Evolutionary conservation across 2,329 filamentous ascomycete species (phyloP).

Genomic region (Xylariales sp.): DNA sequence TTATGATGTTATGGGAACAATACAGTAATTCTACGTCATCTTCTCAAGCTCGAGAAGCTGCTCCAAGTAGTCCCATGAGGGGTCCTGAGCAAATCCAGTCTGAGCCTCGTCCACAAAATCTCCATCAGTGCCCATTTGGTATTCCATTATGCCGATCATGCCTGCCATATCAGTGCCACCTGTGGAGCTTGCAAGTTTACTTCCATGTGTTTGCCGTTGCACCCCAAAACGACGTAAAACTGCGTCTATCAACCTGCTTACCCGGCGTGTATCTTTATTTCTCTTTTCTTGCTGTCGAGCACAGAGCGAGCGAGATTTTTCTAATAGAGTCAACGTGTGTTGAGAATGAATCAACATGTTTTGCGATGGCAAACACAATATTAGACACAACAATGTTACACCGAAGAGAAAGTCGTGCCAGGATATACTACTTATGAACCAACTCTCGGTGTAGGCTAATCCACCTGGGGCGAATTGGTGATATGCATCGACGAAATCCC

Average conservation of each 20-base stretch:
- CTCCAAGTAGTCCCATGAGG: conserved; percentile 4
- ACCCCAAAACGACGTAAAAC: background rate
- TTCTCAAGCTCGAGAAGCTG: background rate
- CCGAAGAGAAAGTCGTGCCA: conserved; percentile 6
- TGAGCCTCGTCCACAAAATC: background rate
- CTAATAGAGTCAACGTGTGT: background rate
- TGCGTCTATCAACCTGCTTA: background rate
- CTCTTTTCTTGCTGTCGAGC: background rate
- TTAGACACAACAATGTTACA: conserved; percentile 1
- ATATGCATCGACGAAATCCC: conserved; percentile 2
- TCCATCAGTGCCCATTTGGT: background rate
- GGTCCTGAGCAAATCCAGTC: conserved; percentile 3
- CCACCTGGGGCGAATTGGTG: conserved; percentile 1
- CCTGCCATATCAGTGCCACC: background rate
- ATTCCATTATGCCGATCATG: background rate
- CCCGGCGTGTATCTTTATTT: conserved; percentile 1
- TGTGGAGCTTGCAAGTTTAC: background rate
- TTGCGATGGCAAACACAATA: background rate
- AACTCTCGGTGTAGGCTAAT: conserved; percentile 4
- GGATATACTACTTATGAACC: conserved; percentile 1
- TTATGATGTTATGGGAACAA: too few species aligned
- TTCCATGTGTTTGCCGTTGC: background rate
- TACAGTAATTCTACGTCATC: too few species aligned
- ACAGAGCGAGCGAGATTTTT: background rate
- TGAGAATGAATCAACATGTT: background rate